Evolutionary conservation across 208 protist species (phyloP), one percentile per base, ranked within the genome.

Genomic region (Porcisia hertigi): DNA sequence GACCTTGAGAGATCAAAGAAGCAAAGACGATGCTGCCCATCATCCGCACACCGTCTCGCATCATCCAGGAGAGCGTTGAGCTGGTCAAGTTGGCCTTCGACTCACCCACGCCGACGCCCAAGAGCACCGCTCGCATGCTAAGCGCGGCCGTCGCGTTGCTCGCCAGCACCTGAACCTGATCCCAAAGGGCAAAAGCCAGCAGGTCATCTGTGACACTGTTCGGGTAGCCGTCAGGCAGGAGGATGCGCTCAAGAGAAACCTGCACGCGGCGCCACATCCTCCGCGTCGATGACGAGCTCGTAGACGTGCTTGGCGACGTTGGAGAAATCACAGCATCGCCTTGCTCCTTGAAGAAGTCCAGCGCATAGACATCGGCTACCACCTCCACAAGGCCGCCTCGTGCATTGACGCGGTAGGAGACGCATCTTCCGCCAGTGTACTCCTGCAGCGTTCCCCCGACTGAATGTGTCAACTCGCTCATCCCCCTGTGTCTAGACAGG

Each of bases 181-280:
- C 82, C 81, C 77, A 86, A 45, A 75, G 18, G 8, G 83, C 83
- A 59, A 82, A 79, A 3, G 69, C 39, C 47, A 84, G 62, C n/a
- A 86, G 71, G 66, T 94, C 89, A 6, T 84, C 73, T 36, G 85
- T 88, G 14, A 94, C 87, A 36, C 80, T 84, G 80, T 80, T 72
- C 7, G 91, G 91, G 70, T 92, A 95, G 41, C 89, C 86, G 20
- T 82, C 72, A 6, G 89, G 89, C 34, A 93, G 76, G 36, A 93
- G 88, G 30, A 90, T 57, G 65, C 57, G 81, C 55, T 81, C 71
- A 5, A 81, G 73, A 5, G 71, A 12, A 36, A 64, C n/a, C 54
- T 69, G 65, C 57, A 43, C 65, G 7, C 77, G 77, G 0, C 71
- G 71, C 0, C 36, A 57, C 53, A 71, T 30, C 20, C 36, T 53